Conservation (phyloP, 1,139 yeast species). For the Yamadazyma jaroonii region DNA sequence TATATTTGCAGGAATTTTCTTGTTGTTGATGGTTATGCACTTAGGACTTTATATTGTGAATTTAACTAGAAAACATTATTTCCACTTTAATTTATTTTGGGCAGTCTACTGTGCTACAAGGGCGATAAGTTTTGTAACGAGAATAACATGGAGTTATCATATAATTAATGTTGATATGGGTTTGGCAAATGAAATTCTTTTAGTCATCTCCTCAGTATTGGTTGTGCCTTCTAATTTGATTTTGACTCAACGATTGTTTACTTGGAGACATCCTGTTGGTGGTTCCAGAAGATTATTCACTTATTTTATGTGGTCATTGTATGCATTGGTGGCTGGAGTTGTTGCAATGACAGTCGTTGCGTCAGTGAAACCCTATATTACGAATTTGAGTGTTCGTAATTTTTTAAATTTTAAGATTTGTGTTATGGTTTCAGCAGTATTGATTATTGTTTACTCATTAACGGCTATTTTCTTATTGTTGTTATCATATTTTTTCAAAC, state of each 20-base stretch:
- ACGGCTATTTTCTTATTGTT: slow-evolving; percentile 32
- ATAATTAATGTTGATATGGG: slow-evolving; percentile 34
- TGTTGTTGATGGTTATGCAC: slow-evolving; percentile 24
- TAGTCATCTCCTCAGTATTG: slow-evolving; percentile 32
- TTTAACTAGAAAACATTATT: slow-evolving; percentile 34
- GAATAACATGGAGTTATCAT: slow-evolving; percentile 30
- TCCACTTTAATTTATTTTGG: slow-evolving; percentile 34
- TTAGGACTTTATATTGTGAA: slow-evolving; percentile 27
- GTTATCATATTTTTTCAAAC: slow-evolving; percentile 38
- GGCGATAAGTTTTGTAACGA: slow-evolving; percentile 28
- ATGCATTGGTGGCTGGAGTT: slow-evolving; percentile 27
- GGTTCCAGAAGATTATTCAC: slow-evolving; percentile 38
- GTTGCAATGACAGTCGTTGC: slow-evolving; percentile 33
- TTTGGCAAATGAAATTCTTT: slow-evolving; percentile 31
- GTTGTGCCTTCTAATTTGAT: slow-evolving; percentile 38
- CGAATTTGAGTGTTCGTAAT: slow-evolving; percentile 21
- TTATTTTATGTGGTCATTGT: slow-evolving; percentile 29
- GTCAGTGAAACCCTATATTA: slow-evolving; percentile 31
- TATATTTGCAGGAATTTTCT: slow-evolving; percentile 30
- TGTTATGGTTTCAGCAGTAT: slow-evolving; percentile 28
- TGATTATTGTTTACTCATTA: slow-evolving; percentile 32
- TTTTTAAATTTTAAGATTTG: slow-evolving; percentile 25
- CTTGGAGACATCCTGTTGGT: slow-evolving; percentile 48
- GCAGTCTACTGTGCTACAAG: slow-evolving; percentile 26
- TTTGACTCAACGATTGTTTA: slow-evolving; percentile 40